phyloP scores from a whole-genome alignment of 371 early-diverging fungal genomes.

The Smittium mucronatum region DNA sequence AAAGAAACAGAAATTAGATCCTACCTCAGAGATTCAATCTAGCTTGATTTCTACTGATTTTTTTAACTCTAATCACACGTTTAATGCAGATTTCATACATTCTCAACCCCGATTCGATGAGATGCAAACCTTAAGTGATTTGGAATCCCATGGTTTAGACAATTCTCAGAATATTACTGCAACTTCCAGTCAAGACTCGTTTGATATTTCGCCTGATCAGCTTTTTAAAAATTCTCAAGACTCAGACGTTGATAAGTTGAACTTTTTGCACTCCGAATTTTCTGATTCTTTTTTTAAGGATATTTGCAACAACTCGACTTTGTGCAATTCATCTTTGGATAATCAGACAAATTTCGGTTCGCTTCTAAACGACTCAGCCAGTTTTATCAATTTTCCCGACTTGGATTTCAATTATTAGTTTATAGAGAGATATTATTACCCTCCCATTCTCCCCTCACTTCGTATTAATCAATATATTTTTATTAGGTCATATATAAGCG shows the following conservation, averaged over 20 bases:
- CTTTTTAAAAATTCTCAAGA: not conserved
- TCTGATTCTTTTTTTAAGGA: not conserved
- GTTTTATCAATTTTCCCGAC: not conserved
- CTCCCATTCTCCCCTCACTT: not conserved
- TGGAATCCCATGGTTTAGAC: not conserved
- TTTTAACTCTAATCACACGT: not conserved
- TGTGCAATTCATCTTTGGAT: not conserved
- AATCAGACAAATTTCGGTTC: not conserved
- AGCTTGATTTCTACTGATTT: not conserved
- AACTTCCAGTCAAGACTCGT: not conserved
- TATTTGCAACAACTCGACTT: not conserved
- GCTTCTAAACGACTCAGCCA: not conserved
- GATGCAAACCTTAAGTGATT: not conserved
- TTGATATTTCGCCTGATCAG: not conserved
- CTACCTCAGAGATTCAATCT: not conserved
- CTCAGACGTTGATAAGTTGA: no score
- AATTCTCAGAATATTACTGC: not conserved
- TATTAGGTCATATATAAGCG: no score
- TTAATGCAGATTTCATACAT: not conserved
- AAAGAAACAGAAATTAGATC: not conserved
- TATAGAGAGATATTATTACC: not conserved
- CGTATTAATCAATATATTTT: no score
- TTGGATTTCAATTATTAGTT: not conserved
- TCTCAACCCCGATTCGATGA: not conserved
- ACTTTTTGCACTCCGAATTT: not conserved